Percentiles rank a stretch among this genome's conserved stretches.
These are phyloP conservation scores for Wickerhamiella qilinensis DNA, from an alignment of 805 yeast species.

Conservation along the genomic window DNA sequence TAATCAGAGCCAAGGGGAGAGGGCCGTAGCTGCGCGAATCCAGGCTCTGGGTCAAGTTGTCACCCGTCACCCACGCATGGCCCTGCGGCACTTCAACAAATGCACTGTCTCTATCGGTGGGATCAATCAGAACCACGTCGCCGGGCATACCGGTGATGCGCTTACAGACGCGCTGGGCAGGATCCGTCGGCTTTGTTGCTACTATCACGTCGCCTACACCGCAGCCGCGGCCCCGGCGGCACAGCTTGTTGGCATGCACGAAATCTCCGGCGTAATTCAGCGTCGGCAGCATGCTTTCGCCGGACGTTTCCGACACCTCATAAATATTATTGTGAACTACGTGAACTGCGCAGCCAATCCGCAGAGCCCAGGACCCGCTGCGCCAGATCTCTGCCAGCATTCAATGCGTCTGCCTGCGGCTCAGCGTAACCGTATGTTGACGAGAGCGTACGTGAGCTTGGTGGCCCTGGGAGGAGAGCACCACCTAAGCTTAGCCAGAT, in stretches of 20 bases:
- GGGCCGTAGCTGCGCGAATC: constrained; percentile 84
- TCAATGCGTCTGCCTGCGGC: no score
- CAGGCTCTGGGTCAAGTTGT: constrained; percentile 68
- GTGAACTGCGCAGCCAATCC: constrained; percentile 32
- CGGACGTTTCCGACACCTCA: constrained; percentile 69
- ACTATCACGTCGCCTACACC: constrained; percentile 77
- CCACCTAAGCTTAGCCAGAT: no score
- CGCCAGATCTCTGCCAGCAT: constrained; percentile 1
- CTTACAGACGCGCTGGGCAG: constrained; percentile 74
- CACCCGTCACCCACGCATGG: constrained; percentile 96
- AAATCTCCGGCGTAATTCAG: constrained; percentile 57
- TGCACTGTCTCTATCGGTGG: constrained; percentile 27
- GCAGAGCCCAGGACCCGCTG: constrained; percentile 19
- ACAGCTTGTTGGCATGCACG: constrained; percentile 54
- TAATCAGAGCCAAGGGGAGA: constrained; percentile 75
- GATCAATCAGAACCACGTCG: constrained; percentile 67
- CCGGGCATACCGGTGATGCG: constrained; percentile 95
- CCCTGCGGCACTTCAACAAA: constrained; percentile 78
- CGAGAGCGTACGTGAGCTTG: neutral
- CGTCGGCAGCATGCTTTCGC: constrained; percentile 94
- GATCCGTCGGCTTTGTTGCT: constrained; percentile 79
- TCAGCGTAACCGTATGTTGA: neutral
- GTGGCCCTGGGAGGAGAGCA: neutral
- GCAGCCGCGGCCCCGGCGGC: constrained; percentile 48
- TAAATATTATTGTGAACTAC: constrained; percentile 47